Base-by-base conservation (phyloP, 176 grass and related monocot species). In the Ensete glaucum region DNA sequence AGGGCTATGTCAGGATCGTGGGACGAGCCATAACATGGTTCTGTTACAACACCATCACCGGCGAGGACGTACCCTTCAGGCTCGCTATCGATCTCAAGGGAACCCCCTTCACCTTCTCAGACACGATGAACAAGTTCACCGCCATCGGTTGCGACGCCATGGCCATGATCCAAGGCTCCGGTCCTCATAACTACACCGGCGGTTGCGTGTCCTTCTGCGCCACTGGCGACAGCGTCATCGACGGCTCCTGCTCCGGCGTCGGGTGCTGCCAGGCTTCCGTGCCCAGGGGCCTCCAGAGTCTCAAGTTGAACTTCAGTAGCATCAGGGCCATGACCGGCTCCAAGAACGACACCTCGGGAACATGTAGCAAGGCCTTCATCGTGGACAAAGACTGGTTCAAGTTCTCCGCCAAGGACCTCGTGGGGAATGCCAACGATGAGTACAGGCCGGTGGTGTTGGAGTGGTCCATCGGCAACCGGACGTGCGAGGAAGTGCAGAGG, bases 111-210 rank as follows among this genome's bases (percentile, higher is more conserved):
- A 72, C 69, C 27, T 86, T 82, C 69, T 82, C 84, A 13, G 50
- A 55, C 50, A 77, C 75, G 7, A 64, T 20, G 14, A 86, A 86
- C 76, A 86, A 81, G 58, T 78, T 86, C 69, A 86, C 74, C 0
- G 84, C 76, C 1, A 20, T 65, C 0, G 84, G 84, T 10, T 82
- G 84, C 16, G 84, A 86, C 7, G 53, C 84, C 75, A 59, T 86
- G 59, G 68, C 58, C 0, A 69, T 85, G 84, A 70, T 86, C 11
- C 7, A n/a, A 6, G 57, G n/a, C 57, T 20, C 57, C 57, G 57
- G 16, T 20, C 57, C 57, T 60, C 15, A 21, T n/a, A 60, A 21
- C 26, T 24, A 11, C 8, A 21, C 55, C 1, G 19, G 14, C 1
- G 62, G 50, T 7, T 77, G 76, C 13, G 21, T 67, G 20, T 9